Evolutionary conservation across 1,284 basidiomycete genomes (phyloP).

Genomic region (Malassezia sympodialis): DNA sequence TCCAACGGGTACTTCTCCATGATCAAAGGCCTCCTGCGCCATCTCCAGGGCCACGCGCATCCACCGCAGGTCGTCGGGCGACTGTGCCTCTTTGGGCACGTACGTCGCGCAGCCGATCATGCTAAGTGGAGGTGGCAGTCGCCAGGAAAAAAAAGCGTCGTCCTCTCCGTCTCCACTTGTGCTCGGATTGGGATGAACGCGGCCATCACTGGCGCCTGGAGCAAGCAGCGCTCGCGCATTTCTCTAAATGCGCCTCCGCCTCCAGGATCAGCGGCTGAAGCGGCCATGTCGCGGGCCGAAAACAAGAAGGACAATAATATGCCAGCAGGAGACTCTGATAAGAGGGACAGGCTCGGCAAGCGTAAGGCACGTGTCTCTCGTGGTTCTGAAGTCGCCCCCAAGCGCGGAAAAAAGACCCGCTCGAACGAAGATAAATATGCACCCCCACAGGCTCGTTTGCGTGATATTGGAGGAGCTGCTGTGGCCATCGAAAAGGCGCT

Average conservation of each 20-base stretch:
- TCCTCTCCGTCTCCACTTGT: not conserved
- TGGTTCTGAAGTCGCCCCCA: conserved; percentile 11
- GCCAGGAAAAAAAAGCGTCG: not conserved
- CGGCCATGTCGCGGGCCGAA: conserved; percentile 14
- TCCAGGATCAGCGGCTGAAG: conserved; percentile 30
- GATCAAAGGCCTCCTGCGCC: conserved; percentile 63
- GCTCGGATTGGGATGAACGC: conserved; percentile 26
- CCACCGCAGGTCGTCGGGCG: conserved; percentile 36
- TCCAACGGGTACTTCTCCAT: conserved; percentile 87
- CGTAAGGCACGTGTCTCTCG: conserved; percentile 33
- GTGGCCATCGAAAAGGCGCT: conserved; percentile 80
- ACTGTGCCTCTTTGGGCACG: conserved; percentile 31
- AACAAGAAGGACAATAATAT: conserved; percentile 9
- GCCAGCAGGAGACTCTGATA: conserved; percentile 9
- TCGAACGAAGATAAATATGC: conserved; percentile 29
- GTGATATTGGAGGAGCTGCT: conserved; percentile 79
- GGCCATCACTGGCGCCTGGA: conserved; percentile 39
- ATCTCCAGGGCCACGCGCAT: conserved; percentile 43
- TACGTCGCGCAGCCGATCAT: conserved; percentile 20
- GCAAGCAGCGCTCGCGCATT: conserved; percentile 30
- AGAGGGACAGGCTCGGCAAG: conserved; percentile 22
- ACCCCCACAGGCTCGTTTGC: conserved; percentile 60
- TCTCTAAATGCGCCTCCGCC: conserved; percentile 34
- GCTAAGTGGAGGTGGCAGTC: not conserved
- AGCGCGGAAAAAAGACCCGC: conserved; percentile 20